Evolutionary conservation across 371 early-diverging fungal genomes (phyloP).

Genomic region (Massospora cicadina): DNA sequence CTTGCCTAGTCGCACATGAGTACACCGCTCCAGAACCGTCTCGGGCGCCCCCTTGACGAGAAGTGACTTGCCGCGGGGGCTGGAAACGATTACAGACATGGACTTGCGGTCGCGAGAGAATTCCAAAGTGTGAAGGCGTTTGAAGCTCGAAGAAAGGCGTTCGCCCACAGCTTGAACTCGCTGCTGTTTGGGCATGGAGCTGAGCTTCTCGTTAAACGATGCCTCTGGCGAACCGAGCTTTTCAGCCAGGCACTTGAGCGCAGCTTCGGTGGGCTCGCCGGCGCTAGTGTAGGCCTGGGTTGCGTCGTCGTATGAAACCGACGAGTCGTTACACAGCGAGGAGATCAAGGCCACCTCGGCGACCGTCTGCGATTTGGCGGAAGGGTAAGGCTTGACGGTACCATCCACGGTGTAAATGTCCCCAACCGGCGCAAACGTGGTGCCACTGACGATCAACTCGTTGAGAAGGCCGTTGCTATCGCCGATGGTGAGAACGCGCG

Average conservation of each 20-base stretch:
- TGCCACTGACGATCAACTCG: slow-evolving; percentile 60
- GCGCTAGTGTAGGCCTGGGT: slow-evolving; percentile 26
- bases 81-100: slow-evolving; percentile 72
- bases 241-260: slow-evolving; percentile 81
- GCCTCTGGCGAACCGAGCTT: slow-evolving; percentile 64
- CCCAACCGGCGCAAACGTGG: slow-evolving; percentile 72
- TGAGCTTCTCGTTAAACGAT: slow-evolving; percentile 46
- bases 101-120: slow-evolving; percentile 93
- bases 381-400: slow-evolving; percentile 23
- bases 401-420: slow-evolving; percentile 29
- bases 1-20: slow-evolving; percentile 30
- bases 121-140: slow-evolving; percentile 55
- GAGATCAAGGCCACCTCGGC: slow-evolving; percentile 63
- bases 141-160: slow-evolving; percentile 28
- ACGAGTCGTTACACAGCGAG: slow-evolving; percentile 83
- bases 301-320: slow-evolving; percentile 53
- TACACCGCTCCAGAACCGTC: slow-evolving; percentile 74
- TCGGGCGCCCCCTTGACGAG: slow-evolving; percentile 93
- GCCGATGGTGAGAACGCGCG: slow-evolving; percentile 32
- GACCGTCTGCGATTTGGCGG: slow-evolving; percentile 29
- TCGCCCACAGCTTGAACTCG: slow-evolving; percentile 27
- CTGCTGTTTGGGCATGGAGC: slow-evolving; percentile 17
- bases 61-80: slow-evolving; percentile 19
- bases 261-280: slow-evolving; percentile 99
- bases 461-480: slow-evolving; percentile 25